phyloP scores from a whole-genome alignment of 768 basidiomycete genomes.

The Pleurotus djamor region DNA sequence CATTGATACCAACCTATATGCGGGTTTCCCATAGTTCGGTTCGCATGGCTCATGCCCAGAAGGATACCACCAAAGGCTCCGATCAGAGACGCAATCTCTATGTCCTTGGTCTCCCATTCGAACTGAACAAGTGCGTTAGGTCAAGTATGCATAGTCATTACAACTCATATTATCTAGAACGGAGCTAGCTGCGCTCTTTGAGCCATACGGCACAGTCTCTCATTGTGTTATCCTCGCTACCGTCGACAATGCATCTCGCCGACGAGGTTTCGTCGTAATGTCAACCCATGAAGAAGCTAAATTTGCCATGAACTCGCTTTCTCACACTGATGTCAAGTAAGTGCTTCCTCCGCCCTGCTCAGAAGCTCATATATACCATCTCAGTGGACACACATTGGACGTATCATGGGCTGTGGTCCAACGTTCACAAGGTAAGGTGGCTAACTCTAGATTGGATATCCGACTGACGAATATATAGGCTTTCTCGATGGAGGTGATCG shows the following conservation, averaged over 20 bases:
- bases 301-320: conserved; percentile 61
- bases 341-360: conserved; percentile 8
- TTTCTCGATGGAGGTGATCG: conserved; percentile 85
- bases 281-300: conserved; percentile 69
- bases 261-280: conserved; percentile 86
- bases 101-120: conserved; percentile 81
- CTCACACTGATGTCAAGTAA: conserved; percentile 70
- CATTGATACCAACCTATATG: neutral
- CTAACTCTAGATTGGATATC: neutral
- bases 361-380: conserved; percentile 5
- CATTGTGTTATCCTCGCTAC: conserved; percentile 85
- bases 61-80: conserved; percentile 20
- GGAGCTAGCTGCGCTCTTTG: conserved; percentile 63
- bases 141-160: too few species aligned
- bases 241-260: conserved; percentile 78
- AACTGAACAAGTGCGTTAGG: conserved; percentile 63
- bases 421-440: conserved; percentile 66
- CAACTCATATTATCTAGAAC: conserved; percentile 21
- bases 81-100: conserved; percentile 79
- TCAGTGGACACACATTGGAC: conserved; percentile 72
- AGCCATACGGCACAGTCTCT: conserved; percentile 61
- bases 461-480: conserved; percentile 33
- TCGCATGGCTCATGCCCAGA: conserved; percentile 11
- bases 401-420: conserved; percentile 89
- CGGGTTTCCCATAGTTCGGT: neutral